These are phyloP conservation scores for Acrocalymma vagum DNA, from an alignment of 2,329 filamentous ascomycete genomes.

Conservation along the genomic window DNA sequence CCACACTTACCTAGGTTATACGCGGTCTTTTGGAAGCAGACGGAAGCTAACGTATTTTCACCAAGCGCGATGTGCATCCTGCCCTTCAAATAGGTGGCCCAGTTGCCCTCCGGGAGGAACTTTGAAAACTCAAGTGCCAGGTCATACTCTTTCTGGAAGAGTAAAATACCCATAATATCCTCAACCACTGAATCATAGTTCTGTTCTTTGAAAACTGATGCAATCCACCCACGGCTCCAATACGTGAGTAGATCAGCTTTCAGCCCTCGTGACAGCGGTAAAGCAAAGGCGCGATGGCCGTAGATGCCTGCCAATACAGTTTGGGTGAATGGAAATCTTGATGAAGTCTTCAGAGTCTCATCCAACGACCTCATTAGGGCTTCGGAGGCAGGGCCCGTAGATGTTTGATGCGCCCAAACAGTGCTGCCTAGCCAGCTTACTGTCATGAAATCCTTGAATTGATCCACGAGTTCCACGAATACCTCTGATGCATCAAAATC, in stretches of 20 bases:
- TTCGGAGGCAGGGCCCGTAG: slow-evolving; percentile 39
- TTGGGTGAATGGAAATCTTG: slow-evolving; percentile 43
- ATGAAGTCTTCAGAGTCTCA: slow-evolving; percentile 31
- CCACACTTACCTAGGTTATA: slow-evolving; percentile 76
- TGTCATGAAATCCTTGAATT: slow-evolving; percentile 46
- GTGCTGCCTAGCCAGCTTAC: slow-evolving; percentile 45
- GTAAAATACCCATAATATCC: slow-evolving; percentile 54
- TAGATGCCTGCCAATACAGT: slow-evolving; percentile 47
- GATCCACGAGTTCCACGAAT: slow-evolving; percentile 68
- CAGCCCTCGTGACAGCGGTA: slow-evolving; percentile 32
- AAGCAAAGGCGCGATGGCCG: slow-evolving; percentile 39
- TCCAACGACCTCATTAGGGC: slow-evolving; percentile 29
- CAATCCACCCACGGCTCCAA: slow-evolving; percentile 57
- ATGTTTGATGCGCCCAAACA: slow-evolving; percentile 40
- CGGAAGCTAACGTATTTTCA: slow-evolving; percentile 76
- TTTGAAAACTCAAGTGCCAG: slow-evolving; percentile 72
- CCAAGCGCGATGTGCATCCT: slow-evolving; percentile 78
- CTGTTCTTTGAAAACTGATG: slow-evolving; percentile 47
- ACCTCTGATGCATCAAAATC: slow-evolving; percentile 71
- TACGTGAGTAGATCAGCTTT: slow-evolving; percentile 49
- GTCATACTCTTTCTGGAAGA: slow-evolving; percentile 52
- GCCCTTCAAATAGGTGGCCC: slow-evolving; percentile 81
- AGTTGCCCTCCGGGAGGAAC: slow-evolving; percentile 65
- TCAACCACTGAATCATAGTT: slow-evolving; percentile 48
- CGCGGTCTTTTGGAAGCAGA: slow-evolving; percentile 82